Evolutionary conservation across 78 protist genomes (phyloP).

Genomic region (Dictyostelium firmibasis): DNA sequence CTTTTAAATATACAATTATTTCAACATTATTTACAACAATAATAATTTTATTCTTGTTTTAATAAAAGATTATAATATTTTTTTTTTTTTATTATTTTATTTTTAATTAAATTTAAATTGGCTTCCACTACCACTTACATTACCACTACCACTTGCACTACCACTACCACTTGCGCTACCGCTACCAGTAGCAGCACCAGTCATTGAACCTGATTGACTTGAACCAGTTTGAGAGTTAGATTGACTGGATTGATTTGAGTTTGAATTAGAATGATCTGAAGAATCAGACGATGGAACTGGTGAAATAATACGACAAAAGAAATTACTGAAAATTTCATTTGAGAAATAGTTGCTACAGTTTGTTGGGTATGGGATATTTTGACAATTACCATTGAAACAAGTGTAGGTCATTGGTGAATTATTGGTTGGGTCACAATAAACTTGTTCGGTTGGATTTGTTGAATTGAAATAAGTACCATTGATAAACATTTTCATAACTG

Average conservation of each 20-base stretch:
- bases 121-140: neutral
- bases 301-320: neutral
- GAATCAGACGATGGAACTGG: conserved; percentile 4
- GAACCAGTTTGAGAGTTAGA: neutral
- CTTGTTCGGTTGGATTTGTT: neutral
- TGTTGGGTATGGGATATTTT: neutral
- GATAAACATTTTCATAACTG: conserved; percentile 4
- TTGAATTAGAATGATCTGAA: neutral
- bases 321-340: neutral
- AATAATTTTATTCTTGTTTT: no score
- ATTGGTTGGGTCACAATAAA: neutral
- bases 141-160: neutral
- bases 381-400: neutral
- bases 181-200: neutral
- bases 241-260: neutral
- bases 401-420: neutral
- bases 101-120: neutral
- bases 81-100: neutral
- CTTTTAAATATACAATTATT: neutral
- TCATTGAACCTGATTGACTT: neutral
- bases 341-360: conserved; percentile 5
- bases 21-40: neutral
- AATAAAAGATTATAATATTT: neutral
- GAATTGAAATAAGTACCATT: conserved; percentile 26
- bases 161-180: neutral